Percentiles rank a stretch among this genome's conserved stretches.
phyloP scores from a whole-genome alignment of 2,329 filamentous ascomycete species.

The Chaetomium olivaceum region DNA sequence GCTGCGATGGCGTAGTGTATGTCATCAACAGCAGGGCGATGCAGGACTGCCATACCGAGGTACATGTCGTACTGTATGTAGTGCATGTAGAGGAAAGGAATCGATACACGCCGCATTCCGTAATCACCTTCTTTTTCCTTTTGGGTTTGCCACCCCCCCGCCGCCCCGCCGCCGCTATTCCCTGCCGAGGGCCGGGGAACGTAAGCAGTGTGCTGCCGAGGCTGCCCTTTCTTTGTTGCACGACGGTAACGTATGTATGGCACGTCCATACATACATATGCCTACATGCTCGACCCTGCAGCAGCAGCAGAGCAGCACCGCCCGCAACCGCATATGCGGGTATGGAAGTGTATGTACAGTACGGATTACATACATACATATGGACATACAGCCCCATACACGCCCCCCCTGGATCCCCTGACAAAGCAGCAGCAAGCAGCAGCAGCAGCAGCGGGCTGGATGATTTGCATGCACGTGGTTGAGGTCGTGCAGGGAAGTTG shows the following conservation, averaged over 20 bases:
- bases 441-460: neutral
- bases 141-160: neutral
- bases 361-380: neutral
- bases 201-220: too few species aligned
- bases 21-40: too few species aligned
- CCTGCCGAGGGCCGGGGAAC: neutral
- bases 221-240: too few species aligned
- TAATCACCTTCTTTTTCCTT: neutral
- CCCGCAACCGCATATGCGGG: neutral
- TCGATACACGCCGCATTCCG: neutral
- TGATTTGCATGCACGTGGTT: neutral
- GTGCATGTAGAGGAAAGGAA: neutral
- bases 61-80: too few species aligned
- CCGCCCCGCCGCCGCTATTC: neutral
- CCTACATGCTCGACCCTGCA: too few species aligned
- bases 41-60: too few species aligned
- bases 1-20: too few species aligned
- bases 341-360: neutral
- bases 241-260: too few species aligned
- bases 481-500: too few species aligned
- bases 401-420: too few species aligned
- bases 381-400: neutral
- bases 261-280: too few species aligned
- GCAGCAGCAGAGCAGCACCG: neutral
- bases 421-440: too few species aligned